These are phyloP conservation scores for Peziza echinospora DNA, from an alignment of 495 filamentous ascomycete species.

Conservation along the genomic window DNA sequence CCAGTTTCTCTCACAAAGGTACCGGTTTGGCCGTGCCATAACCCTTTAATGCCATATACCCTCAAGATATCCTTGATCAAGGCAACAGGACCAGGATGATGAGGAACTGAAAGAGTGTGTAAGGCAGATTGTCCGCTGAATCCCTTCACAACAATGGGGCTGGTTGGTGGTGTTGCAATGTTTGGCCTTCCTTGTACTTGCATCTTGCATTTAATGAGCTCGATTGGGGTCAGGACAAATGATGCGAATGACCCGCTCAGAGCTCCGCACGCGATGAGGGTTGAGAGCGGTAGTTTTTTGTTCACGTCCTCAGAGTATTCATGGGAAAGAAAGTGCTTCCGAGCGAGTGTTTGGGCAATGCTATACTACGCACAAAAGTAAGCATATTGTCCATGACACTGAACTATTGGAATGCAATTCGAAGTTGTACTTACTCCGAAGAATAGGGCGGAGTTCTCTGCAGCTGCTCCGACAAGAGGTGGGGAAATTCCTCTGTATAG, in stretches of 20 bases:
- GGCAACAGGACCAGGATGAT: slow-evolving; percentile 28
- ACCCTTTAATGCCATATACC: slow-evolving; percentile 59
- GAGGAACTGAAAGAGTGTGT: slow-evolving; percentile 16
- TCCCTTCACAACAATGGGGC: slow-evolving; percentile 18
- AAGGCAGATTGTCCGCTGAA: slow-evolving; percentile 8
- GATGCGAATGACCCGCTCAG: slow-evolving; percentile 79
- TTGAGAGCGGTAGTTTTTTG: slow-evolving; percentile 40
- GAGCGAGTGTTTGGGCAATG: slow-evolving; percentile 42
- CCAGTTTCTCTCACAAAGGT: slow-evolving; percentile 89
- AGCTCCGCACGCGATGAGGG: slow-evolving; percentile 54
- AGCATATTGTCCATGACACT: slow-evolving; percentile 5
- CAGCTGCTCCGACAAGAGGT: slow-evolving; percentile 72
- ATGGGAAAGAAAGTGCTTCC: slow-evolving; percentile 34
- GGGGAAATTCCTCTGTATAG: slow-evolving; percentile 89
- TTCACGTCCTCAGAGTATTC: slow-evolving; percentile 26
- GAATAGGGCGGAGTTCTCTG: slow-evolving; percentile 86
- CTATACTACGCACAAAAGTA: slow-evolving; percentile 27
- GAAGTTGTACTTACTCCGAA: slow-evolving; percentile 36
- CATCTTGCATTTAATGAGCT: slow-evolving; percentile 97
- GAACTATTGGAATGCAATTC: not conserved
- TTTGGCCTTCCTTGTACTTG: slow-evolving; percentile 39
- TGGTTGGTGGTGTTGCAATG: slow-evolving; percentile 14
- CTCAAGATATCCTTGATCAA: slow-evolving; percentile 58
- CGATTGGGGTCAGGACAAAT: slow-evolving; percentile 77
- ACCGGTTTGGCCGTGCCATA: slow-evolving; percentile 87